phyloP scores from a whole-genome alignment of 2,329 filamentous ascomycete species.

The Aspergillus sp. region DNA sequence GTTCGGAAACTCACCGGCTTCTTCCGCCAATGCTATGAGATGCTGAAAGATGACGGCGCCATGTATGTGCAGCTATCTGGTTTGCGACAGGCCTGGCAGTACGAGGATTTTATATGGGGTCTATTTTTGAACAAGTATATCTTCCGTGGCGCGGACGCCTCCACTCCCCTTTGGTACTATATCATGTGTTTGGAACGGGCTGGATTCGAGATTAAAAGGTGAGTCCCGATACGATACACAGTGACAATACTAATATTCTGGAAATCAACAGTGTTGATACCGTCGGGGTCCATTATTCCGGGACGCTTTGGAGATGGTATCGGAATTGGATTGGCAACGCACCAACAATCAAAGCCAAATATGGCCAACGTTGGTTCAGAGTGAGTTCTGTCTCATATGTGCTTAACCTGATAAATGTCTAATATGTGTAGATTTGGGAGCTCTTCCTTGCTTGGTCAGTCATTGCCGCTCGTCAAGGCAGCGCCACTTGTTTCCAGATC shows the following conservation, averaged over 20 bases:
- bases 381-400: constrained; percentile 54
- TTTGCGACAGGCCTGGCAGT: constrained; percentile 82
- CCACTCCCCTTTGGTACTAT: constrained; percentile 76
- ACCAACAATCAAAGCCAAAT: constrained; percentile 81
- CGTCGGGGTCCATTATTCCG: constrained; percentile 84
- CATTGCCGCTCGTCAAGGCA: constrained; percentile 70
- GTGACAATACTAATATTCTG: not conserved
- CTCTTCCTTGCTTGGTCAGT: constrained; percentile 74
- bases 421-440: constrained; percentile 63
- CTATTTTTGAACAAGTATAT: constrained; percentile 96
- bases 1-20: constrained; percentile 73
- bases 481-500: constrained; percentile 74
- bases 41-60: constrained; percentile 84
- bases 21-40: constrained; percentile 74
- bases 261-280: constrained; percentile 59
- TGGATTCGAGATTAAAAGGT: constrained; percentile 74
- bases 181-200: constrained; percentile 71
- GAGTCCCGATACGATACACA: constrained; percentile 1
- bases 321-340: constrained; percentile 86
- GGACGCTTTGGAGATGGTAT: constrained; percentile 90
- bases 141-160: constrained; percentile 87
- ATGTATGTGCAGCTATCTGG: constrained; percentile 88
- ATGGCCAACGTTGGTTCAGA: constrained; percentile 81
- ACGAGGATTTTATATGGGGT: constrained; percentile 88
- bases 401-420: not conserved